Evolutionary conservation across 306 rosid species (phyloP).

Genomic region (Vicia villosa): DNA sequence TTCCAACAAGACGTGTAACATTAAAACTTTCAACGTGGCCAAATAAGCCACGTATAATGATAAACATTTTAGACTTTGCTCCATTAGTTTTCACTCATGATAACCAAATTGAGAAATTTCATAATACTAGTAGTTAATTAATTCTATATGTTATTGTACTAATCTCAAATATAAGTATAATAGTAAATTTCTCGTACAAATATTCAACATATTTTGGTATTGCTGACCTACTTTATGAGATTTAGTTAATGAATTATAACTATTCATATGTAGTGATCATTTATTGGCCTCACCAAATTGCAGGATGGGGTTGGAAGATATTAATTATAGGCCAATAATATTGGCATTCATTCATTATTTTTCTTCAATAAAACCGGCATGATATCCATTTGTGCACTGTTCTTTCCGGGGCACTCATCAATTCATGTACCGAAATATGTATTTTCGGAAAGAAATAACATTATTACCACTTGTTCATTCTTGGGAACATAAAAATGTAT

Average conservation of each 20-base stretch:
- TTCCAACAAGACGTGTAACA: not conserved
- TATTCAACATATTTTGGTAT: not conserved
- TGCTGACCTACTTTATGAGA: not conserved
- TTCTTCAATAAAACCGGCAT: not conserved
- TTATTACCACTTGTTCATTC: no score
- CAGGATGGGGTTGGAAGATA: not conserved
- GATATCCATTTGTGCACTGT: not conserved
- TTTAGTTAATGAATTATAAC: not conserved
- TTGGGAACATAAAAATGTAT: no score
- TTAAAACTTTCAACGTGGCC: not conserved
- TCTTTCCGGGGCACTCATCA: not conserved
- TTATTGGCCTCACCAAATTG: constrained; percentile 36
- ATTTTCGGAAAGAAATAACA: not conserved
- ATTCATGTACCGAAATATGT: not conserved
- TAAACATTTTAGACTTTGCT: not conserved
- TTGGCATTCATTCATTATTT: not conserved
- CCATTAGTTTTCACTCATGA: not conserved
- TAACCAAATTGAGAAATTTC: not conserved
- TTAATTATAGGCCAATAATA: not conserved
- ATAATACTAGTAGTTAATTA: not conserved
- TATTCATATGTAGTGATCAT: not conserved
- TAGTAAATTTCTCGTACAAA: not conserved
- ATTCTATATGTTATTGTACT: not conserved
- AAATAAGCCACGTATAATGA: constrained; percentile 3
- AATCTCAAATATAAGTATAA: no score